Evolutionary conservation across 768 basidiomycete species (phyloP), one percentile per base, ranked within the genome.

Genomic region (Cystobasidiopsis lactophilus): DNA sequence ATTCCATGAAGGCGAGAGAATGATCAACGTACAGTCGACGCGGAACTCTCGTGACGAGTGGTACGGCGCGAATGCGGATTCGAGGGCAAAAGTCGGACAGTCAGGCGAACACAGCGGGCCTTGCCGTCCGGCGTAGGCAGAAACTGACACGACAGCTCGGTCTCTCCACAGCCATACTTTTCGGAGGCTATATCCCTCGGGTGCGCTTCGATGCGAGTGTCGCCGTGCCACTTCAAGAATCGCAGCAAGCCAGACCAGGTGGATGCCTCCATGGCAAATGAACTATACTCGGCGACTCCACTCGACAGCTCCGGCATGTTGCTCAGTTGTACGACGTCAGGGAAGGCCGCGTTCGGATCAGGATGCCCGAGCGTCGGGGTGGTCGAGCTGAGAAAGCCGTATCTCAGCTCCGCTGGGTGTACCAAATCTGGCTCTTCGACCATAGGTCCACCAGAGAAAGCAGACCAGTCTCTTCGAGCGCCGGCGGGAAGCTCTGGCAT

Each of bases 121-220:
- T 27, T 13, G 23, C 29, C 23, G 45, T 21, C n/a, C 4, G 45
- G 29, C 10, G 3, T n/a, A 10, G 30, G 30, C 18, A 27, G 45
- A 47, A 47, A 31, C 11, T n/a, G 16, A 7, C 5, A 13, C 14
- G 30, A 23, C 45, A 47, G 16, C 29, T 47, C 45, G 5, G 45
- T 47, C 26, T 47, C 45, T 23, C 45, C 45, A n/a, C 29, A 13
- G 30, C 45, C 45, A 13, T 27, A 18, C 30, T 47, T 47, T 31
- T 47, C 45, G 16, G 23, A 27, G 24, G 23, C 24, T 4, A 47
- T 47, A 29, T 47, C 45, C 26, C 45, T 23, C 23, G 45, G 45
- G 45, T 47, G 45, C 45, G 45, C 45, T n/a, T 47, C 45, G 23
- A 47, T 47, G 24, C 45, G 23, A n/a, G 45, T 47, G 30, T 47